Conservation (phyloP, 1,284 basidiomycete genomes). For the Erythrobasidium hasegawianum region DNA sequence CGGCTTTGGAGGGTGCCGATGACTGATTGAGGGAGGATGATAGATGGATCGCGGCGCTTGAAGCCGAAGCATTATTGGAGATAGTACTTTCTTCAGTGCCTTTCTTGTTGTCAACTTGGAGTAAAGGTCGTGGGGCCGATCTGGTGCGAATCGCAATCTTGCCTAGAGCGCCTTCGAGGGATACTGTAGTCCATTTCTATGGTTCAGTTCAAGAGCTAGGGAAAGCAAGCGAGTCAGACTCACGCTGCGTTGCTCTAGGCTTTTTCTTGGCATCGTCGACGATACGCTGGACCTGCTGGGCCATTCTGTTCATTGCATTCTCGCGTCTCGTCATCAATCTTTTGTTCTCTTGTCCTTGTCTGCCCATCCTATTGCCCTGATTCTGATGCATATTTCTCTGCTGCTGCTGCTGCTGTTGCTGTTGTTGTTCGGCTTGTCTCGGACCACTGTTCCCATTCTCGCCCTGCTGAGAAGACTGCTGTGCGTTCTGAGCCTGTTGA, state of each 20-base stretch:
- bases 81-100: neutral
- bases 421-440: conserved; percentile 13
- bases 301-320: conserved; percentile 95
- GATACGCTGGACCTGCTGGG: conserved; percentile 92
- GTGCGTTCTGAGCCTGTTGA: too few relatives aligned
- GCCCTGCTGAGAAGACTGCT: neutral
- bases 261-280: conserved; percentile 82
- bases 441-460: neutral
- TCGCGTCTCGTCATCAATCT: conserved; percentile 51
- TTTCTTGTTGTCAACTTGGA: conserved; percentile 63
- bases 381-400: neutral
- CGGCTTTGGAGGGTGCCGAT: conserved; percentile 48
- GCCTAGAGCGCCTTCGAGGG: conserved; percentile 89
- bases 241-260: conserved; percentile 42
- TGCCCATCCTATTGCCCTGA: conserved; percentile 7
- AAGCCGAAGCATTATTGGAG: neutral
- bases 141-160: conserved; percentile 87
- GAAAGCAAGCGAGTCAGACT: too few relatives aligned
- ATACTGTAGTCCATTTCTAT: too few relatives aligned
- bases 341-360: conserved; percentile 16
- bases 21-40: conserved; percentile 14
- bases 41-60: neutral
- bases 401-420: conserved; percentile 11
- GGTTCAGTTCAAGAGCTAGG: too few relatives aligned
- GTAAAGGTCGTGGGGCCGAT: conserved; percentile 86